Conservation (phyloP, 1,139 yeast species). For the Debaryomyces udenii region DNA sequence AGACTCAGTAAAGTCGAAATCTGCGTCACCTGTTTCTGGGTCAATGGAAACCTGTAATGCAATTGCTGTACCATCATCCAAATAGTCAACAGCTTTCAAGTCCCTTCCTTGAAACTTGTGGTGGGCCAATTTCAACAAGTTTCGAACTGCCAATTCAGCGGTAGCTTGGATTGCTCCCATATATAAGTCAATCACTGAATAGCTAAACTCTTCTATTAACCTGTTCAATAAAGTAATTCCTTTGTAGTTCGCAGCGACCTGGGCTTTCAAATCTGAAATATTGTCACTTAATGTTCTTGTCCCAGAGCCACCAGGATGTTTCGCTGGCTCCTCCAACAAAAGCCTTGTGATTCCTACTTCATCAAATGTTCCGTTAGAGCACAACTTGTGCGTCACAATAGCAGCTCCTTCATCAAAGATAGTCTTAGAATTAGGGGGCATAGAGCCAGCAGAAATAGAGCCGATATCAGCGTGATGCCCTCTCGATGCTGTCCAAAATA, state of each 20-base stretch:
- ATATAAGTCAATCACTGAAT: conserved; percentile 40
- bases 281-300: conserved; percentile 46
- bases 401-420: conserved; percentile 51
- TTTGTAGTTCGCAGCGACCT: conserved; percentile 46
- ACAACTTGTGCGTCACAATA: conserved; percentile 42
- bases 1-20: conserved; percentile 44
- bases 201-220: conserved; percentile 36
- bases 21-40: conserved; percentile 38
- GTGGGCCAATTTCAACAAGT: conserved; percentile 39
- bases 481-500: conserved; percentile 50
- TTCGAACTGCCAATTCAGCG: conserved; percentile 46
- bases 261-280: conserved; percentile 48
- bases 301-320: conserved; percentile 50
- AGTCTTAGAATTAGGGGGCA: conserved; percentile 51
- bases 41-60: conserved; percentile 38
- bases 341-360: conserved; percentile 42
- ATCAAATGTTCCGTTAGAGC: conserved; percentile 41
- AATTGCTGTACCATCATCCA: conserved; percentile 51
- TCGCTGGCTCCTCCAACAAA: conserved; percentile 46
- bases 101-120: conserved; percentile 39
- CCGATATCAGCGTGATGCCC: conserved; percentile 56
- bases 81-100: conserved; percentile 40
- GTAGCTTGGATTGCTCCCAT: conserved; percentile 48
- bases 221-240: conserved; percentile 38
- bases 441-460: conserved; percentile 48